Evolutionary conservation across 192 early-diverging fungal genomes (phyloP).

Genomic region (Gryganskiella cystojenkinii): DNA sequence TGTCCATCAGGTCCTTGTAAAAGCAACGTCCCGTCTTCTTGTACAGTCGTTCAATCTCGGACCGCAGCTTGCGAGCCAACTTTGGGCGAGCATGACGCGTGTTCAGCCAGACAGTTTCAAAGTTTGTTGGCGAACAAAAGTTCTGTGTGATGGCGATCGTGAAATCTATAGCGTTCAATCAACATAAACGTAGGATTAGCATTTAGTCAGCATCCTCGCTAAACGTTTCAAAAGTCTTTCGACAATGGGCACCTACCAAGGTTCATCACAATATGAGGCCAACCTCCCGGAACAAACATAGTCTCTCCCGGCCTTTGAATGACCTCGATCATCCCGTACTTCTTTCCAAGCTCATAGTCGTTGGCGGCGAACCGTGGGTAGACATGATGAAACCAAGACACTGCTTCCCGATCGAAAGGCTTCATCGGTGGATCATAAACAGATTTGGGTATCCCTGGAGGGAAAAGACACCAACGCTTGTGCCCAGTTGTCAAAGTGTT

Average conservation of each 20-base stretch:
- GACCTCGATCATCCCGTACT: slow-evolving; percentile 75
- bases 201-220: neutral
- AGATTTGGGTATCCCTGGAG: slow-evolving; percentile 69
- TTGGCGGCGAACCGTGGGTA: slow-evolving; percentile 60
- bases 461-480: slow-evolving; percentile 85
- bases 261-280: slow-evolving; percentile 86
- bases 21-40: slow-evolving; percentile 46
- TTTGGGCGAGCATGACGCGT: slow-evolving; percentile 69
- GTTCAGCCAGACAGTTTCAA: slow-evolving; percentile 75
- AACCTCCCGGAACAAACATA: slow-evolving; percentile 85
- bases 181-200: slow-evolving; percentile 8
- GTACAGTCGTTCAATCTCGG: slow-evolving; percentile 49
- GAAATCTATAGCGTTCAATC: slow-evolving; percentile 61
- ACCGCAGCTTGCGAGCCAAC: slow-evolving; percentile 57
- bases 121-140: slow-evolving; percentile 73
- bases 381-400: slow-evolving; percentile 78
- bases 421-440: slow-evolving; percentile 69
- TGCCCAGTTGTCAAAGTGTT: slow-evolving; percentile 77
- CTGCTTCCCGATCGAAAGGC: slow-evolving; percentile 75
- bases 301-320: slow-evolving; percentile 82
- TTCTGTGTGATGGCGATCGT: slow-evolving; percentile 87
- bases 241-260: slow-evolving; percentile 54
- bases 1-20: slow-evolving; percentile 50
- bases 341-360: slow-evolving; percentile 62
- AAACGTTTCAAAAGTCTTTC: neutral